Evolutionary conservation across 129 eudicot genomes (phyloP), one percentile per base, ranked within the genome.

Genomic region (Centella asiatica): DNA sequence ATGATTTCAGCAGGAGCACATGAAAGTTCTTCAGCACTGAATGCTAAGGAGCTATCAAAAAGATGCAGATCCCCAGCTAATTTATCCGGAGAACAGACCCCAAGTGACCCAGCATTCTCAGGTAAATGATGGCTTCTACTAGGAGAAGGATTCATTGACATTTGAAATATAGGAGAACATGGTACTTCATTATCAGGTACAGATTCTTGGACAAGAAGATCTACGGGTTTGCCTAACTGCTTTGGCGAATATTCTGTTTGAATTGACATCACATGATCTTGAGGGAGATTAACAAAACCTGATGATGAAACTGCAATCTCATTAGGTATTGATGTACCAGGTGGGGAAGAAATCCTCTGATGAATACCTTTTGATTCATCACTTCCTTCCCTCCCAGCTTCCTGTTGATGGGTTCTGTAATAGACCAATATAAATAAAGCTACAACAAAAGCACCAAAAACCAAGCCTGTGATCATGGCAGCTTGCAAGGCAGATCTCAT

Each of bases 1-100:
- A 88, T 77, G 68, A 83, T 66, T 76, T 88, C 96, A 19, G 94
- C 96, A 18, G 94, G 94, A 25, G 96, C 94, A 44, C 80, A 69
- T 17, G 96, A 88, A 70, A 88, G 82, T 62, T 88, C 85, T 62
- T 84, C 87, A 2, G 85, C 78, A 55, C 88, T 81, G 76, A 88
- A 77, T 50, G 57, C 72, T 57, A 84, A 52, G 25, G 83, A 78
- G 60, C 58, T 78, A 46, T 84, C 82, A 66, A 84, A 81, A 50
- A 88, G 85, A 69, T 84, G 86, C 33, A 88, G 76, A 51, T 88
- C 96, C 40, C 94, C 96, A 29, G 79, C 71, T 57, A 84, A 59
- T 82, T 81, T 88, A 70, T 88, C 94, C 0, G 89, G 94, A 19
- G 96, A 88, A 80, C 74, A 71, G 49, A 77, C 81, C 51, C 52